Conservation (phyloP, 1,284 basidiomycete genomes). For the Cutaneotrichosporon sp. region DNA sequence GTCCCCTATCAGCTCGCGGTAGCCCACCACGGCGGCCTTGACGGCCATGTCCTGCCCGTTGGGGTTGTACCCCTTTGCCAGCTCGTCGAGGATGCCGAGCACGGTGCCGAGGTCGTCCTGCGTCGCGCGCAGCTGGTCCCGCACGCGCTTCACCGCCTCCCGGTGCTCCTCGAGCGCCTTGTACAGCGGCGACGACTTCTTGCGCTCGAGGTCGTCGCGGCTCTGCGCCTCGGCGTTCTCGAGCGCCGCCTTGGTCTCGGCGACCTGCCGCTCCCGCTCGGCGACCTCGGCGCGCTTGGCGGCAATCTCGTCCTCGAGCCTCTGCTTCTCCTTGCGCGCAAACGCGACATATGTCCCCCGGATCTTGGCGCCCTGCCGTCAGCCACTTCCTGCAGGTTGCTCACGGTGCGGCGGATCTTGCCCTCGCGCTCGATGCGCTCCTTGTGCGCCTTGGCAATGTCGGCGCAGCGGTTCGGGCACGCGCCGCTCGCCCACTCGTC, state of each 20-base stretch:
- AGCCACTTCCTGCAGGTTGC: constrained; percentile 38
- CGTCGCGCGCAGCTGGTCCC: constrained; percentile 62
- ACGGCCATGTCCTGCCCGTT: constrained; percentile 98
- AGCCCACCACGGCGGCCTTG: constrained; percentile 91
- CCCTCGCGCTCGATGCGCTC: constrained; percentile 67
- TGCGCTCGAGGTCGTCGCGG: constrained; percentile 63
- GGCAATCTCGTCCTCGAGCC: constrained; percentile 65
- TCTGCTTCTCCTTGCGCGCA: constrained; percentile 81
- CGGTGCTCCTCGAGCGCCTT: constrained; percentile 71
- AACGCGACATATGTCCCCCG: constrained; percentile 82
- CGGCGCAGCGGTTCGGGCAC: constrained; percentile 77
- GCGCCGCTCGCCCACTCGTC: constrained; percentile 73
- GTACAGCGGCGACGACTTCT: constrained; percentile 83
- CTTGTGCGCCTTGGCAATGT: constrained; percentile 71
- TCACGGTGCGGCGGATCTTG: constrained; percentile 76
- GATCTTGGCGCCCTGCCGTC: constrained; percentile 78
- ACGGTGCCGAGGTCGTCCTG: constrained; percentile 19
- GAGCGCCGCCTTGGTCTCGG: constrained; percentile 39
- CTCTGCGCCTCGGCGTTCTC: constrained; percentile 39
- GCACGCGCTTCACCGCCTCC: constrained; percentile 72
- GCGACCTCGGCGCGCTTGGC: constrained; percentile 63
- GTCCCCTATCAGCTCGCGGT: constrained; percentile 72
- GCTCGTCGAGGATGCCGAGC: constrained; percentile 69
- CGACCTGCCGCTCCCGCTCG: constrained; percentile 62
- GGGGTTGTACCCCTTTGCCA: constrained; percentile 89